phyloP scores from a whole-genome alignment of 179 eudicot genomes.

The Beta macrorhiza region DNA sequence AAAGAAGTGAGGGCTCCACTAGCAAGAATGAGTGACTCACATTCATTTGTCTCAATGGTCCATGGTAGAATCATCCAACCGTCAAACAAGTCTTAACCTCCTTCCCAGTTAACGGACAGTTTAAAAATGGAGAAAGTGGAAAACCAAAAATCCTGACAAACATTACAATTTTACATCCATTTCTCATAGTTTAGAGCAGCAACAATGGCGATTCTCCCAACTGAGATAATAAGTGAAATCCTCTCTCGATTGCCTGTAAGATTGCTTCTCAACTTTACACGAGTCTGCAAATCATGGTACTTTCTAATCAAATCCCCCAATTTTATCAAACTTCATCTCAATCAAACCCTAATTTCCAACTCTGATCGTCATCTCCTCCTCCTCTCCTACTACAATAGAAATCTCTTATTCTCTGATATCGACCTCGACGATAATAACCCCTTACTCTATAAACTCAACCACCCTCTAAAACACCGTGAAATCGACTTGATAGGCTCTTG shows the following conservation, averaged over 20 bases:
- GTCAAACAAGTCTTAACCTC: too few species aligned
- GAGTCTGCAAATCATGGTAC: background rate
- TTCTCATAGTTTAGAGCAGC: background rate
- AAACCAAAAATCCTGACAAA: too few species aligned
- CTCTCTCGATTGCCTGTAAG: background rate
- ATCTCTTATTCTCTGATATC: background rate
- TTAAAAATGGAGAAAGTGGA: too few species aligned
- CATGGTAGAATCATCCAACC: too few species aligned
- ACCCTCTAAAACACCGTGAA: conserved; percentile 11
- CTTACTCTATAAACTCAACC: conserved; percentile 3
- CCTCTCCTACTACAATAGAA: background rate
- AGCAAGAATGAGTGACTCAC: too few species aligned
- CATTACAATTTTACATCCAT: too few species aligned
- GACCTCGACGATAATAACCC: background rate
- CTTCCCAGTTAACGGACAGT: too few species aligned
- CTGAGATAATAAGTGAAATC: background rate
- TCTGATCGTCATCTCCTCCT: conserved; percentile 16
- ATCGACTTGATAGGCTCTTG: background rate
- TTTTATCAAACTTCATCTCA: conserved; percentile 4
- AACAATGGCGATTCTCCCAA: background rate
- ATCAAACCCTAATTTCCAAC: conserved; percentile 10
- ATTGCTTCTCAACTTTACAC: background rate
- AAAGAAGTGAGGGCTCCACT: too few species aligned
- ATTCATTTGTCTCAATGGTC: too few species aligned
- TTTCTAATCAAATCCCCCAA: background rate